Conservation (phyloP, 306 rosid species). For the Elaeagnus macrophylla region DNA sequence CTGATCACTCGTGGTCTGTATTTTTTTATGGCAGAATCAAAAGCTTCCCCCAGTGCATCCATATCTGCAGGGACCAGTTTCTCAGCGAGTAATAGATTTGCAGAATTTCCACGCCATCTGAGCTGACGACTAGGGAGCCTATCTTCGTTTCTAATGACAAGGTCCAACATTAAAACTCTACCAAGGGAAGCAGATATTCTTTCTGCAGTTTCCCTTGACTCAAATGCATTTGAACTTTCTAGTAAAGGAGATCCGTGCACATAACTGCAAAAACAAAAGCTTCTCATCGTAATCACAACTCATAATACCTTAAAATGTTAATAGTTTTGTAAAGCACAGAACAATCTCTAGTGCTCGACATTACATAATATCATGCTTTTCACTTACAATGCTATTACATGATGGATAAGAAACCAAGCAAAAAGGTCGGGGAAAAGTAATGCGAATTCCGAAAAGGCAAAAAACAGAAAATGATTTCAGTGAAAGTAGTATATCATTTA, state of each 20-base stretch:
- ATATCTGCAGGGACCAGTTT: slow-evolving; percentile 36
- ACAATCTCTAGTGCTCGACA: background rate
- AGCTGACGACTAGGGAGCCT: slow-evolving; percentile 88
- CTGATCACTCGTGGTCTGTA: slow-evolving; percentile 54
- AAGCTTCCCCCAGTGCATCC: slow-evolving; percentile 45
- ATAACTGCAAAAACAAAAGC: slow-evolving; percentile 49
- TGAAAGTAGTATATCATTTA: background rate
- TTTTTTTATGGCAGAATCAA: slow-evolving; percentile 54
- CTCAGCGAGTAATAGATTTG: slow-evolving; percentile 77
- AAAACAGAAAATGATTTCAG: too few relatives aligned
- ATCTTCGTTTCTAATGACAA: slow-evolving; percentile 94
- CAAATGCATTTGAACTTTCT: slow-evolving; percentile 67
- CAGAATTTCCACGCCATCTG: slow-evolving; percentile 92
- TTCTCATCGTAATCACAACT: slow-evolving; percentile 13
- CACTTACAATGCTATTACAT: background rate
- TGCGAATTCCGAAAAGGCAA: too few relatives aligned
- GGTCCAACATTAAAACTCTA: slow-evolving; percentile 80
- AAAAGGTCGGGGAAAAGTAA: too few relatives aligned
- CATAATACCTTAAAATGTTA: slow-evolving; percentile 1
- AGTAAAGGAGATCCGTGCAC: slow-evolving; percentile 91
- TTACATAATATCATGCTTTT: slow-evolving; percentile 4
- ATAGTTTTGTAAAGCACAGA: slow-evolving; percentile 6
- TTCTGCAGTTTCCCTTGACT: slow-evolving; percentile 53
- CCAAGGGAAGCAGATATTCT: slow-evolving; percentile 75
- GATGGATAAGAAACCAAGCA: background rate